A percentile compares a stretch with the other conserved stretches of the same genome.
Conservation (phyloP, 768 basidiomycete genomes). For the Ramaria sp. region DNA sequence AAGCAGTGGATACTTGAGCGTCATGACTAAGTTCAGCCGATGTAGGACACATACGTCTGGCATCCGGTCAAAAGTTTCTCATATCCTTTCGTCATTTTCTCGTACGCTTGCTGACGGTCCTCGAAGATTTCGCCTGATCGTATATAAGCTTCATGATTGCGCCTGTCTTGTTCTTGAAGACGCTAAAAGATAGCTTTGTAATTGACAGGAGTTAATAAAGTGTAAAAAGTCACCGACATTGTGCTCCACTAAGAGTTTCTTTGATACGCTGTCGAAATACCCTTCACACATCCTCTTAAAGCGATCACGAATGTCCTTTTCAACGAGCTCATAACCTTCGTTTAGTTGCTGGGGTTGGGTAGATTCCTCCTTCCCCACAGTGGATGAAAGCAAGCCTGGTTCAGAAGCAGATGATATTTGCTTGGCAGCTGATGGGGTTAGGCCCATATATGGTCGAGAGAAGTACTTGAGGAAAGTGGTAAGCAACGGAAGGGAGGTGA, state of each 20-base stretch:
- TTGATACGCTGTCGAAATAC: conserved; percentile 86
- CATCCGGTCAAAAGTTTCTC: conserved; percentile 86
- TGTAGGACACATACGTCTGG: conserved; percentile 51
- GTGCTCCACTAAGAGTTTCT: conserved; percentile 87
- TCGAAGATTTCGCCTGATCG: conserved; percentile 99
- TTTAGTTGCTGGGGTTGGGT: background rate
- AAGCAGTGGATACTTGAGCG: background rate
- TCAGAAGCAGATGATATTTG: conserved; percentile 49
- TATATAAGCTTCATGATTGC: conserved; percentile 98
- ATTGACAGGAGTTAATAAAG: background rate
- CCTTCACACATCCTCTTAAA: conserved; percentile 90
- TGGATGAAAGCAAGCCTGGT: conserved; percentile 41
- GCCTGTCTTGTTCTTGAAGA: conserved; percentile 91
- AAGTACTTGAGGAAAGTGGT: conserved; percentile 93
- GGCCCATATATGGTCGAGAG: conserved; percentile 78
- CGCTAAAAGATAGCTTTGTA: conserved; percentile 37
- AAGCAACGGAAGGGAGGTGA: conserved; percentile 82
- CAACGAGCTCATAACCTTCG: conserved; percentile 61
- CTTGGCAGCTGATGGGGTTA: conserved; percentile 43
- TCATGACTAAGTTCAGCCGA: background rate
- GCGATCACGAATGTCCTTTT: conserved; percentile 75
- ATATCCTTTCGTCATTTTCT: conserved; percentile 95
- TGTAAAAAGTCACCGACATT: conserved; percentile 41
- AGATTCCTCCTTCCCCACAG: conserved; percentile 16
- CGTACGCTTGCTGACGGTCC: conserved; percentile 96